Evolutionary conservation across 257 asterid genomes (phyloP).

Genomic region (Petunia secreta): DNA sequence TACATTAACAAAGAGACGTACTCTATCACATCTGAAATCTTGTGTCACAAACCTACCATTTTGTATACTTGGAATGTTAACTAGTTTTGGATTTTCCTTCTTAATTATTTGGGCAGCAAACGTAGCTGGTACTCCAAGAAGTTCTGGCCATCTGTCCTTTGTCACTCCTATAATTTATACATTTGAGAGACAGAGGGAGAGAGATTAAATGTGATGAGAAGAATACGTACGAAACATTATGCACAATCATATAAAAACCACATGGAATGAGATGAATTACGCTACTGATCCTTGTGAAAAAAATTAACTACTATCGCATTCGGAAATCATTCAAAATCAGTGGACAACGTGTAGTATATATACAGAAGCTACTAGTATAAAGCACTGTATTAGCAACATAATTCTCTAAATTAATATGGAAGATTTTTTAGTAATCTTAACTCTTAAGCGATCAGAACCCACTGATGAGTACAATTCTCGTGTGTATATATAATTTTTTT

Average conservation of each 20-base stretch:
- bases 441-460: too few species aligned
- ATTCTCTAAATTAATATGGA: too few species aligned
- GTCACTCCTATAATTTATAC: neutral
- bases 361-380: too few species aligned
- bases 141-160: neutral
- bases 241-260: neutral
- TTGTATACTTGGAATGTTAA: neutral
- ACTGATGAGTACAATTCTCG: too few species aligned
- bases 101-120: neutral
- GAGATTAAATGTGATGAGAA: neutral
- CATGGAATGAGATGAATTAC: too few species aligned
- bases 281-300: too few species aligned
- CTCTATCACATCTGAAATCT: slow-evolving; percentile 9
- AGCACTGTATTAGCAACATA: too few species aligned
- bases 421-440: too few species aligned
- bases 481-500: too few species aligned
- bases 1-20: slow-evolving; percentile 16
- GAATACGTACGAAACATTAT: neutral
- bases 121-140: slow-evolving; percentile 16
- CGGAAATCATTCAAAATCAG: too few species aligned
- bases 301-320: too few species aligned
- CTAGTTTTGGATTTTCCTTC: slow-evolving; percentile 13
- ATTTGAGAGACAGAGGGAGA: neutral
- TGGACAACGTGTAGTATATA: too few species aligned
- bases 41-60: slow-evolving; percentile 3